Evolutionary conservation across 495 filamentous ascomycete genomes (phyloP).

Genomic region (Cladorrhinum samala): DNA sequence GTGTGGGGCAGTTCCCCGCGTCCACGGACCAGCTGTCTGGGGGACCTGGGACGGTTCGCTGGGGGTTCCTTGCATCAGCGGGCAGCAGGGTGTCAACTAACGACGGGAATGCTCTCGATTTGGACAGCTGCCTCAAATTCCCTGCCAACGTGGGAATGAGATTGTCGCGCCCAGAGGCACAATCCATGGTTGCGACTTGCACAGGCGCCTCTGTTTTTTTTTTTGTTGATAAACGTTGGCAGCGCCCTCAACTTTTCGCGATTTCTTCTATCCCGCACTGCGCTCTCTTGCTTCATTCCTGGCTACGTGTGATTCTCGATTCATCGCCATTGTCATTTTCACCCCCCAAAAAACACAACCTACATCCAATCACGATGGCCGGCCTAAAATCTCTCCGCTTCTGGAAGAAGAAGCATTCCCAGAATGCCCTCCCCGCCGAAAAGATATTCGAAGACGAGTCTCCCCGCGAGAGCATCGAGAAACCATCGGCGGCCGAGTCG

Average conservation of each 20-base stretch:
- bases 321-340: background rate
- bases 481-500: background rate
- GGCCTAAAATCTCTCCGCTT: too few species aligned
- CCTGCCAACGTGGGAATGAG: background rate
- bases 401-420: background rate
- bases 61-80: background rate
- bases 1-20: background rate
- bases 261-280: too few species aligned
- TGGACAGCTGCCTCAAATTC: background rate
- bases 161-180: too few species aligned
- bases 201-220: too few species aligned
- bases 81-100: background rate
- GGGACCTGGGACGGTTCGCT: background rate
- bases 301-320: background rate
- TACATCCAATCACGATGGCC: too few species aligned
- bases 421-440: background rate
- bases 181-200: too few species aligned
- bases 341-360: too few species aligned
- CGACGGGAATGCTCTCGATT: background rate
- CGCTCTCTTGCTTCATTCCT: background rate
- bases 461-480: background rate
- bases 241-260: too few species aligned
- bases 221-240: too few species aligned
- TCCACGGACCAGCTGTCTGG: background rate
- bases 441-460: background rate